Evolutionary conservation across 805 yeast genomes (phyloP), one percentile per base, ranked within the genome.

Genomic region (Ogataea paradorogensis): DNA sequence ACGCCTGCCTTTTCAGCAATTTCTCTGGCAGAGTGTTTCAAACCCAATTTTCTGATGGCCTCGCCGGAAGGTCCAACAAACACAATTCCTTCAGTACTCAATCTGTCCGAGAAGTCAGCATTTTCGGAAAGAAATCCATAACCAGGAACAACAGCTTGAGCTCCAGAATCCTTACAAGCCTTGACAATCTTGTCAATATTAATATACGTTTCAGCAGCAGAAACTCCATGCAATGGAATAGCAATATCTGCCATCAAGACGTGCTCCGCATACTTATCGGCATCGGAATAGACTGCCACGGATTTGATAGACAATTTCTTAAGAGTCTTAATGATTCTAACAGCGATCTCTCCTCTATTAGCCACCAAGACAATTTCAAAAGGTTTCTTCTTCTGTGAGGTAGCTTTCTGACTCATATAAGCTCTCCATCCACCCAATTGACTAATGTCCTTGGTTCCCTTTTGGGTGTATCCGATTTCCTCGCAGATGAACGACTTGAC

Each of bases 41-140:
- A 73, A 32, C 99, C 99, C 35, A 91, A 73, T 55, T 82, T 80
- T 61, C 96, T 74, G 57, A 91, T 93, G 8, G 96, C 90, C 45
- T 86, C 89, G 37, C 96, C 96, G 11, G 91, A 73, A 13, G 99
- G 99, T n/a, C 99, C 99, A 31, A 91, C 95, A 65, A 91, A 91
- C 2, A 82, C 84, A 51, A 91, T 82, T 26, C 93, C 95, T 61
- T 85, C 95, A 38, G 66, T 67, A 20, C 68, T 83, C 68, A 96
- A 82, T 57, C 88, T 76, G 59, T 90, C 96, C 33, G 97, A 85
- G 59, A 91, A 91, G 42, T 87, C 96, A 15, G 98, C 97, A 62
- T 91, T 91, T 65, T 91, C 99, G 13, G 96, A 87, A 28, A 91
- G 69, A 73, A 91, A 91, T 3, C 99, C 99, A 59, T 93, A 91